Percentiles rank a stretch among this genome's conserved stretches.
Evolutionary conservation across 805 yeast genomes (phyloP).

Genomic region (Wickerhamomyces rabaulensis): DNA sequence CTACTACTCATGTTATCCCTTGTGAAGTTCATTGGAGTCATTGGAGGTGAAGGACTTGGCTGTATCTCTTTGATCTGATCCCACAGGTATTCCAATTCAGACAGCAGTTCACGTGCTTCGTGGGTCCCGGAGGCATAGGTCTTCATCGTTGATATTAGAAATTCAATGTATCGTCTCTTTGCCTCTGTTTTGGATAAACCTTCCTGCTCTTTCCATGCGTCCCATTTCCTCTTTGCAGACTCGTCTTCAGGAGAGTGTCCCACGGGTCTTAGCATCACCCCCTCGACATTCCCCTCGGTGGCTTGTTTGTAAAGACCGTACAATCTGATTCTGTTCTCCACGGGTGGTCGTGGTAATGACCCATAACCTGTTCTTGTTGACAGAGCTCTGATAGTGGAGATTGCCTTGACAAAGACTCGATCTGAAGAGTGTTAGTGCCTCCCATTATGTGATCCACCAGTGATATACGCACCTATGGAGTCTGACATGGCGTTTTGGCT

Average conservation of each 20-base stretch:
- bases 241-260: slow-evolving; percentile 59
- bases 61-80: slow-evolving; percentile 55
- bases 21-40: slow-evolving; percentile 6
- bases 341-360: slow-evolving; percentile 71
- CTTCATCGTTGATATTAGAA: slow-evolving; percentile 67
- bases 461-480: slow-evolving; percentile 10
- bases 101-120: slow-evolving; percentile 59
- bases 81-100: slow-evolving; percentile 71
- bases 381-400: slow-evolving; percentile 68
- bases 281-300: slow-evolving; percentile 74
- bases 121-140: slow-evolving; percentile 61
- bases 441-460: background rate
- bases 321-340: slow-evolving; percentile 58
- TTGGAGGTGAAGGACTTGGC: slow-evolving; percentile 17
- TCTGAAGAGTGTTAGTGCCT: slow-evolving; percentile 32
- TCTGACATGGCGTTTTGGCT: slow-evolving; percentile 8
- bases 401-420: slow-evolving; percentile 78
- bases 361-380: slow-evolving; percentile 60
- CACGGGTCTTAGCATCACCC: slow-evolving; percentile 59
- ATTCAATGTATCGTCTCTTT: slow-evolving; percentile 62
- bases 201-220: slow-evolving; percentile 76
- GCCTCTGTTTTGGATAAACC: slow-evolving; percentile 70
- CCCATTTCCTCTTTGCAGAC: slow-evolving; percentile 71
- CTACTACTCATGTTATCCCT: slow-evolving; percentile 8
- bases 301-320: slow-evolving; percentile 88